phyloP scores from a whole-genome alignment of 805 yeast species.

The Diddensiella transvaalensis region DNA sequence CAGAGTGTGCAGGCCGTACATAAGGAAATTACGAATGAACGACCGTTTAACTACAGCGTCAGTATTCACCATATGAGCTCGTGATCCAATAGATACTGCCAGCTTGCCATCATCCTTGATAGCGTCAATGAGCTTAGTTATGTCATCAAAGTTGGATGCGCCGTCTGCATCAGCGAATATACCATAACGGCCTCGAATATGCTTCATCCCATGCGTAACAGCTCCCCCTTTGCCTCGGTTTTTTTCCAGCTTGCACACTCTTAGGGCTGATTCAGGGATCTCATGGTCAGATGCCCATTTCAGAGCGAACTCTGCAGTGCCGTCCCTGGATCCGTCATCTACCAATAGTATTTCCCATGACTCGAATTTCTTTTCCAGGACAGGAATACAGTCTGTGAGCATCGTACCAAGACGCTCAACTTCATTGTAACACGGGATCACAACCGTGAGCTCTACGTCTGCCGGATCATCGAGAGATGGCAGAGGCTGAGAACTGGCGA shows the following conservation, averaged over 20 bases:
- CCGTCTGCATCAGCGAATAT: conserved; percentile 98
- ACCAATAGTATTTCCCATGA: conserved; percentile 77
- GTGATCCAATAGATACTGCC: conserved; percentile 80
- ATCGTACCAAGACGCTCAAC: conserved; percentile 56
- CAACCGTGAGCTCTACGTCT: conserved; percentile 60
- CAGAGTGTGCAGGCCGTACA: conserved; percentile 86
- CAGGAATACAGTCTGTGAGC: conserved; percentile 41
- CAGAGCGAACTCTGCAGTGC: conserved; percentile 70
- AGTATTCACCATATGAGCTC: conserved; percentile 95
- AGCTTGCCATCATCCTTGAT: conserved; percentile 39
- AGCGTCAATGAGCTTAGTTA: conserved; percentile 46
- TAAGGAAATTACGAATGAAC: conserved; percentile 78
- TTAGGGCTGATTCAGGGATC: conserved; percentile 55
- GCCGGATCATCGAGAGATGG: conserved; percentile 10
- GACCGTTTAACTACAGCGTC: conserved; percentile 96
- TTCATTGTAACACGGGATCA: conserved; percentile 94
- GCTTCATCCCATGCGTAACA: conserved; percentile 85
- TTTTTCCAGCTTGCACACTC: conserved; percentile 63
- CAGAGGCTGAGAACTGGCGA: conserved; percentile 3
- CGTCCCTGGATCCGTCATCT: conserved; percentile 89
- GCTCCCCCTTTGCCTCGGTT: conserved; percentile 98
- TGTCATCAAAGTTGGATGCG: conserved; percentile 78
- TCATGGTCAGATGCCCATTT: conserved; percentile 47
- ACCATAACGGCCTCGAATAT: conserved; percentile 64
- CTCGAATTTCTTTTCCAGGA: conserved; percentile 40